phyloP scores from a whole-genome alignment of 108 stramenopile genomes.

The Cylindrotheca fusiformis region DNA sequence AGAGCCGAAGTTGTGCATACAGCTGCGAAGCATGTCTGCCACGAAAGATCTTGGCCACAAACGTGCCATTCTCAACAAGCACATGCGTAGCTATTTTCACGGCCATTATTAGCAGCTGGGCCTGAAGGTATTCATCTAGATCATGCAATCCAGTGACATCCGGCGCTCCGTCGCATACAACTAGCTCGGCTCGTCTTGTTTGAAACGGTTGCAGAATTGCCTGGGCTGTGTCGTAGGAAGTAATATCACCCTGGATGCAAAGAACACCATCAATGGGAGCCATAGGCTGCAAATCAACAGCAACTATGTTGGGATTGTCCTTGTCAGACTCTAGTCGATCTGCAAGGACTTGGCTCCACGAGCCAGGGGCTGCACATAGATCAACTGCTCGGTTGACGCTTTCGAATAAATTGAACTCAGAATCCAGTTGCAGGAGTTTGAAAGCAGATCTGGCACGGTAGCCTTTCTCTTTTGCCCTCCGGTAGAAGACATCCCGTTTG shows the following conservation, averaged over 20 bases:
- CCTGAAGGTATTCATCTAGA: slow-evolving; percentile 89
- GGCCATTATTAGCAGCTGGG: slow-evolving; percentile 91
- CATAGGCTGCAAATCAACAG: slow-evolving; percentile 98
- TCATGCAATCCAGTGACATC: slow-evolving; percentile 97
- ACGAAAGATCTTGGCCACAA: slow-evolving; percentile 99
- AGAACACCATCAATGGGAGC: slow-evolving; percentile 93
- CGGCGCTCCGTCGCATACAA: slow-evolving; percentile 98
- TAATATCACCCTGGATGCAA: slow-evolving; percentile 94
- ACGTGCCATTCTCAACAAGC: slow-evolving; percentile 81
- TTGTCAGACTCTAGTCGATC: slow-evolving; percentile 46
- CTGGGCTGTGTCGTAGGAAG: slow-evolving; percentile 76
- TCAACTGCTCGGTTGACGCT: slow-evolving; percentile 81
- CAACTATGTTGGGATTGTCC: slow-evolving; percentile 69
- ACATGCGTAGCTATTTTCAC: slow-evolving; percentile 92
- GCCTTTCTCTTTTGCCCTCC: slow-evolving; percentile 92
- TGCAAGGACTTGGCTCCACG: slow-evolving; percentile 94
- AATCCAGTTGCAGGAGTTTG: slow-evolving; percentile 97
- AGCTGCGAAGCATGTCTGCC: slow-evolving; percentile 89
- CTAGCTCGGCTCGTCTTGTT: slow-evolving; percentile 81
- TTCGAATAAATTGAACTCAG: slow-evolving; percentile 90
- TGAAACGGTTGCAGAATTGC: slow-evolving; percentile 78
- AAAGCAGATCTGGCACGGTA: slow-evolving; percentile 97
- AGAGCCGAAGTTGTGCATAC: slow-evolving; percentile 84
- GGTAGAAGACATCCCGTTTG: slow-evolving; percentile 98
- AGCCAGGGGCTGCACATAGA: slow-evolving; percentile 98